Base-by-base conservation (phyloP, 768 basidiomycete genomes). In the Floccularia luteovirens region DNA sequence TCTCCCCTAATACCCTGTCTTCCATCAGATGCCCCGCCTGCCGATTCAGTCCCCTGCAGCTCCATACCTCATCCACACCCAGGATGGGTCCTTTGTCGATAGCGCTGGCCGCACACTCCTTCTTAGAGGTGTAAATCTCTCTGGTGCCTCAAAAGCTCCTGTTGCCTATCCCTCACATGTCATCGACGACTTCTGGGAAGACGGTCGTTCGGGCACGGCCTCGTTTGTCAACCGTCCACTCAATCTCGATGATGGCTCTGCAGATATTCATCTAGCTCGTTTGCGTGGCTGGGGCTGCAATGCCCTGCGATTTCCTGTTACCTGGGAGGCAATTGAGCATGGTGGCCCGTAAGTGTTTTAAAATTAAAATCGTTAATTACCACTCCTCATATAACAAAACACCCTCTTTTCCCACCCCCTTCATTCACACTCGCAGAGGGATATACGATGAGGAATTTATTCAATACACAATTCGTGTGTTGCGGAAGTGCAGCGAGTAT, bases 261-360 rank as follows among this genome's bases (percentile, higher is more conserved):
- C 88, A 3, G 83, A 97, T 62, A 71, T 83, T 12, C 93, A 98
- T 50, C 67, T 99, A 0, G 70, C 79, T 3, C 70, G 96, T n/a
- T 63, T 99, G 21, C 71, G 74, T 44, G 85, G 84, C 0, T 99
- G 93, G 94, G 96, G 96, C 0, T 98, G 91, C 63, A 96, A 90
- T 52, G 67, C 84, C 54, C 62, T 98, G 13, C 67, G 90, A 63
- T 79, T 81, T 60, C 73, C 88, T 6, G 72, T 97, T n/a, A 82
- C 88, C 1, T 99, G 96, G 96, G 96, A 99, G 55, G 74, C 89
- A 0, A 60, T 99, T 12, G 96, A 98, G 59, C 91, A 90, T 57
- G 80, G 74, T 43, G 94, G 92, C 57, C 96, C 96, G 91, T 96
- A 58, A 78, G 93, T 83, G 0, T 30, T 16, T 31, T 21, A 31